Conservation (phyloP, 2,329 filamentous ascomycete genomes). For the Cytospora paraplurivora region DNA sequence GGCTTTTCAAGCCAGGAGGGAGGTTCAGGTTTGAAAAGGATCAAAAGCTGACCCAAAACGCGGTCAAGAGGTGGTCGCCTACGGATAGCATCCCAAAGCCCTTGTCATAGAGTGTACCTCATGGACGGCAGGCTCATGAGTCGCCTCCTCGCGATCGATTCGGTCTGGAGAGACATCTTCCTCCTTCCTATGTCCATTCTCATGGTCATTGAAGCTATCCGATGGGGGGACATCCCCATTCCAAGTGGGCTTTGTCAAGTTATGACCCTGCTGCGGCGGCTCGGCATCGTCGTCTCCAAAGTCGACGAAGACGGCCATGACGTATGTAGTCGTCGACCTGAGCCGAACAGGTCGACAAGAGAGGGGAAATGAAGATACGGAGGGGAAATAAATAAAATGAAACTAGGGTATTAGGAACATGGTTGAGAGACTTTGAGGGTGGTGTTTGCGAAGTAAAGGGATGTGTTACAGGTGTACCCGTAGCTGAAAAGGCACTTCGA, state of each 20-base stretch:
- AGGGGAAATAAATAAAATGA: neutral
- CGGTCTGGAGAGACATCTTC: constrained; percentile 10
- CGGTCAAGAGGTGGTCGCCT: constrained; percentile 45
- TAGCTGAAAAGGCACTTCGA: neutral
- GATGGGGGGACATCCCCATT: constrained; percentile 28
- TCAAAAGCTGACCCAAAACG: constrained; percentile 25
- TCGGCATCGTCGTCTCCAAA: constrained; percentile 38
- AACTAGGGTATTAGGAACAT: neutral
- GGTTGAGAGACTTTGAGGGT: neutral
- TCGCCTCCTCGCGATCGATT: constrained; percentile 30
- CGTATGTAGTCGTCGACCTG: constrained; percentile 30
- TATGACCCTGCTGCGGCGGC: constrained; percentile 32
- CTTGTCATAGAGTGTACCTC: constrained; percentile 59
- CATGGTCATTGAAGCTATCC: constrained; percentile 11
- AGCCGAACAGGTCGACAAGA: neutral
- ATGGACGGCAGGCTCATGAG: constrained; percentile 33
- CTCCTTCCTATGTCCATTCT: neutral
- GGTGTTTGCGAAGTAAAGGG: neutral
- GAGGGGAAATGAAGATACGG: constrained; percentile 1
- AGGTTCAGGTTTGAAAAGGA: constrained; percentile 31
- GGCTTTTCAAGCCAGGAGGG: constrained; percentile 21
- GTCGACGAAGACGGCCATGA: constrained; percentile 41
- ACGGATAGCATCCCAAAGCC: constrained; percentile 70
- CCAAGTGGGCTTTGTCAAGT: constrained; percentile 34
- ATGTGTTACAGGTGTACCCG: neutral